These are phyloP conservation scores for Porodaedalea pini DNA, from an alignment of 1,284 basidiomycete genomes.

Conservation along the genomic window DNA sequence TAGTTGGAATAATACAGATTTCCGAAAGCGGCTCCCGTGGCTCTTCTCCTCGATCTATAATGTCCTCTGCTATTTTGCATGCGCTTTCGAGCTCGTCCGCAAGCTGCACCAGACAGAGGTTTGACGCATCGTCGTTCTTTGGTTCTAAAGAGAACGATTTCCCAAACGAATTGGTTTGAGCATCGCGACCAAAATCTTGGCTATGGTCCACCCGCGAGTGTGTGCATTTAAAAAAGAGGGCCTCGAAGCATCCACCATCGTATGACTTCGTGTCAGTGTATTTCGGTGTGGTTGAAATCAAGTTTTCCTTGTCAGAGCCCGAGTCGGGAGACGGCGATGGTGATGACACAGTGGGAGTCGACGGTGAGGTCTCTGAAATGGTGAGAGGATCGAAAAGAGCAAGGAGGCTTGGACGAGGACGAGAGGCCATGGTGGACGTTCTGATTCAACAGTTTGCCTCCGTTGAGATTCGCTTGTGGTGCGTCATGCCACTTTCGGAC, in stretches of 20 bases:
- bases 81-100: constrained; percentile 10
- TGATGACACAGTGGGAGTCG: neutral
- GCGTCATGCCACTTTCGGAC: neutral
- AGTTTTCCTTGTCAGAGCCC: constrained; percentile 20
- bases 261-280: neutral
- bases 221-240: constrained; percentile 5
- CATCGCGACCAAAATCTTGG: neutral
- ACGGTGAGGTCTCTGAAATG: neutral
- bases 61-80: constrained; percentile 1
- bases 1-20: neutral
- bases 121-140: constrained; percentile 8
- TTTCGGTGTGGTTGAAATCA: constrained; percentile 12
- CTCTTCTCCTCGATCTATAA: neutral
- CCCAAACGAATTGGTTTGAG: neutral
- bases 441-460: constrained; percentile 1
- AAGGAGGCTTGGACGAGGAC: constrained; percentile 19
- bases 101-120: constrained; percentile 14
- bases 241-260: constrained; percentile 3
- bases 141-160: constrained; percentile 7
- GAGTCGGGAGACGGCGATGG: constrained; percentile 8
- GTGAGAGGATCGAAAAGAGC: constrained; percentile 21
- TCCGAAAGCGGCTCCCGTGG: constrained; percentile 6
- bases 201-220: neutral
- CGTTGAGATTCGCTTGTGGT: constrained; percentile 2
- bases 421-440: constrained; percentile 13